A percentile compares a stretch with the other conserved stretches of the same genome.
These are phyloP conservation scores for Solanum acaule DNA, from an alignment of 257 asterid genomes.

Conservation along the genomic window DNA sequence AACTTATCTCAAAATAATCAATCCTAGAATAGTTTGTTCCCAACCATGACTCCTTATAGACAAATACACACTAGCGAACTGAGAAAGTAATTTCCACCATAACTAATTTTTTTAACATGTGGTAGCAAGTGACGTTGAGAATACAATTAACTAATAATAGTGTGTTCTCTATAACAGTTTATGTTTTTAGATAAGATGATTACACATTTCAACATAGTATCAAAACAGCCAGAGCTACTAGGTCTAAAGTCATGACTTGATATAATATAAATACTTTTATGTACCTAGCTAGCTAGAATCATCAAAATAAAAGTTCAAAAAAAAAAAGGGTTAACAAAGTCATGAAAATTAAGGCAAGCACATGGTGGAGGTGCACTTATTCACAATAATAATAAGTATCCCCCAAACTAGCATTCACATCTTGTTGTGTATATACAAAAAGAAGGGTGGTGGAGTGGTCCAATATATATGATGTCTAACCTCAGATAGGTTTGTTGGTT, in stretches of 20 bases:
- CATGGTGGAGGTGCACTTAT: slow-evolving; percentile 2
- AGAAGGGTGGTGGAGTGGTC: background rate
- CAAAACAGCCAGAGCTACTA: background rate
- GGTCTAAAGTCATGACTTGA: background rate
- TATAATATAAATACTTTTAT: background rate
- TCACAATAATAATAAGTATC: background rate
- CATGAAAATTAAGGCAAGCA: background rate
- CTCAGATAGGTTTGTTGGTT: slow-evolving; percentile 26
- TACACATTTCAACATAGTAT: too few species aligned
- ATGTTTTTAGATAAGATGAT: too few species aligned
- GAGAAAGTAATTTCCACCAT: background rate
- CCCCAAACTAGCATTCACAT: background rate
- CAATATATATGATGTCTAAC: background rate
- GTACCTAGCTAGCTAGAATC: background rate
- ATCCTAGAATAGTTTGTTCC: too few species aligned
- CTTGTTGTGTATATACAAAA: background rate
- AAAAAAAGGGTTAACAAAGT: background rate
- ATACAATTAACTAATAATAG: too few species aligned
- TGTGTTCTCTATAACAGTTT: background rate
- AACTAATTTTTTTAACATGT: background rate
- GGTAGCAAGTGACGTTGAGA: background rate
- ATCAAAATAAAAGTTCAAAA: background rate
- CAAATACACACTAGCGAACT: background rate
- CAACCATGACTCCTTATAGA: background rate
- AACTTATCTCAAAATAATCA: background rate